Conservation (phyloP, 2,329 filamentous ascomycete genomes). For the Fusarium goolgardi region DNA sequence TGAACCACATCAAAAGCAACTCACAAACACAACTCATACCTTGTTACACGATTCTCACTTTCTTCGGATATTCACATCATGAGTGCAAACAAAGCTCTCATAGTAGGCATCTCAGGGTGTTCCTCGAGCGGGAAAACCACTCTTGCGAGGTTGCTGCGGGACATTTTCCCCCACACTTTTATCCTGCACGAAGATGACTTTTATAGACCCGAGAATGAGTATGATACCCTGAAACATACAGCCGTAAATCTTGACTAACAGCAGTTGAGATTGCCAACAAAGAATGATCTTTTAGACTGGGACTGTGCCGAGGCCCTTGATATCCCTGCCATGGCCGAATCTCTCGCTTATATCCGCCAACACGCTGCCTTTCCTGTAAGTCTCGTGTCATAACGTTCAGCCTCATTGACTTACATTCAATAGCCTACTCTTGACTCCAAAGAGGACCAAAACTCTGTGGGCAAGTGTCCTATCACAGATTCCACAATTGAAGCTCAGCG, state of each 20-base stretch:
- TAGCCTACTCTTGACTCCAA: conserved; percentile 51
- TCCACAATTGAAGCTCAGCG: conserved; percentile 60
- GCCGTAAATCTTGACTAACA: neutral
- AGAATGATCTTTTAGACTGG: conserved; percentile 82
- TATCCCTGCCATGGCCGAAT: conserved; percentile 72
- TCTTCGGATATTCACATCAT: conserved; percentile 41
- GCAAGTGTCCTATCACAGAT: conserved; percentile 63
- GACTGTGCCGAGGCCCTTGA: conserved; percentile 86
- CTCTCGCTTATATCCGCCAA: conserved; percentile 76
- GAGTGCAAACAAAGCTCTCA: conserved; percentile 61
- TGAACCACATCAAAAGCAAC: conserved; percentile 5
- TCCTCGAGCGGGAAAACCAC: conserved; percentile 97
- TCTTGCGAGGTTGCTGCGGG: conserved; percentile 82
- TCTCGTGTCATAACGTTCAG: conserved; percentile 17
- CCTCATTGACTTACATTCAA: neutral
- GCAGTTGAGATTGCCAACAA: conserved; percentile 60
- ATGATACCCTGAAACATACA: conserved; percentile 43
- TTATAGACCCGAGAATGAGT: conserved; percentile 83
- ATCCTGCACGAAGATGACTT: conserved; percentile 98
- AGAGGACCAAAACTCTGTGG: conserved; percentile 72
- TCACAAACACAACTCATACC: conserved; percentile 2
- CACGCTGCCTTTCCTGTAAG: conserved; percentile 74
- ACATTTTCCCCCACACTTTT: conserved; percentile 81
- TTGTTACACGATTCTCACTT: neutral
- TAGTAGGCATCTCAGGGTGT: conserved; percentile 87